These are phyloP conservation scores for Sclerospora graminicola DNA, from an alignment of 352 stramenopile species.

Conservation along the genomic window DNA sequence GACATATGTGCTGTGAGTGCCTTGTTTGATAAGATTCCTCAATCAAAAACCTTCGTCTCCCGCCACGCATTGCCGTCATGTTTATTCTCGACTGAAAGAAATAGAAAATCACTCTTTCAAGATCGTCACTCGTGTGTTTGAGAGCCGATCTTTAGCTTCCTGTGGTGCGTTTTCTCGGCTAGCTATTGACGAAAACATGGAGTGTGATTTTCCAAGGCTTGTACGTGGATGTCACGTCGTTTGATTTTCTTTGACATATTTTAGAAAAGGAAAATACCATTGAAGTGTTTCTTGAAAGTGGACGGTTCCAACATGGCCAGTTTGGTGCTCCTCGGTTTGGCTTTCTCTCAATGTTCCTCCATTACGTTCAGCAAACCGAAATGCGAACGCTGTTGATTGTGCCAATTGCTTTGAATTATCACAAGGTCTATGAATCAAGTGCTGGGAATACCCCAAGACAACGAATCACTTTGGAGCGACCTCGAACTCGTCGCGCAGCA, in stretches of 20 bases:
- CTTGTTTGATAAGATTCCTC: too few relatives aligned
- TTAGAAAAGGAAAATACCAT: conserved; percentile 71
- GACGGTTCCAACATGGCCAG: conserved; percentile 68
- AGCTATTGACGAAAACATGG: conserved; percentile 69
- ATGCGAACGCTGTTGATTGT: conserved; percentile 57
- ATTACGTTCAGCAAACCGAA: conserved; percentile 36
- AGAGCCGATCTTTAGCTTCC: conserved; percentile 72
- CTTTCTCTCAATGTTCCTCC: conserved; percentile 65
- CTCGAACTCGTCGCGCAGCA: conserved; percentile 26
- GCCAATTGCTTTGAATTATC: conserved; percentile 83
- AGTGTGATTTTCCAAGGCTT: conserved; percentile 61
- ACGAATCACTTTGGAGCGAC: conserved; percentile 67
- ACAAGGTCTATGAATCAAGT: conserved; percentile 85
- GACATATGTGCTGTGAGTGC: too few relatives aligned
- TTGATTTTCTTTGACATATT: conserved; percentile 42
- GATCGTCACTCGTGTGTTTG: too few relatives aligned
- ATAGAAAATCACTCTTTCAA: conserved; percentile 10
- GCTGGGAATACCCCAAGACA: conserved; percentile 77
- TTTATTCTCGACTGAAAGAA: conserved; percentile 27
- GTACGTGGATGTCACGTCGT: conserved; percentile 55
- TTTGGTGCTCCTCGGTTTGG: conserved; percentile 62
- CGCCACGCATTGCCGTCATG: conserved; percentile 29
- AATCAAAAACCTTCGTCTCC: conserved; percentile 31
- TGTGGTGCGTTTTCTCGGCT: conserved; percentile 61
- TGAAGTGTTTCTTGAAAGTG: conserved; percentile 86